Evolutionary conservation across 2,329 filamentous ascomycete genomes (phyloP).

Genomic region (Raffaelea arxii): DNA sequence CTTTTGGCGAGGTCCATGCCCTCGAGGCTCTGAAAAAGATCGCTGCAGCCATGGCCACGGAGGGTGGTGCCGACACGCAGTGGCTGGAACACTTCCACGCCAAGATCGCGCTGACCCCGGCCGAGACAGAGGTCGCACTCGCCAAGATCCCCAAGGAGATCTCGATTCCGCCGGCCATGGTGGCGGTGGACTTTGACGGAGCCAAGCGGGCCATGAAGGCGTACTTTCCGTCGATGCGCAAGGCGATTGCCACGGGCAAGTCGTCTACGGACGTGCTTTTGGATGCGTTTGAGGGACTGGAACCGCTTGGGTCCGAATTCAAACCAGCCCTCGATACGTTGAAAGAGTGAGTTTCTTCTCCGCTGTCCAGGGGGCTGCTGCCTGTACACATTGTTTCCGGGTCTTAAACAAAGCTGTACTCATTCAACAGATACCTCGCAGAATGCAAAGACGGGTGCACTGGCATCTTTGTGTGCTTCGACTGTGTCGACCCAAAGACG

Average conservation of each 20-base stretch:
- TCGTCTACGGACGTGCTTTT: slow-evolving; percentile 2
- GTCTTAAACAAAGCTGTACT: no score
- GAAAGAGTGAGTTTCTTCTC: background rate
- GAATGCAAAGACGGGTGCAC: background rate
- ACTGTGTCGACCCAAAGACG: slow-evolving; percentile 5
- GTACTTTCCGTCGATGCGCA: slow-evolving; percentile 8
- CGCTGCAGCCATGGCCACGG: no score
- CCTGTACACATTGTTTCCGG: no score
- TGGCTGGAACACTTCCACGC: background rate
- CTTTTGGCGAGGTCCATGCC: background rate
- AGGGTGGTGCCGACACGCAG: background rate
- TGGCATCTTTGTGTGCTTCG: background rate
- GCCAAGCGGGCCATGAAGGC: slow-evolving; percentile 8
- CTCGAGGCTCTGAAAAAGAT: background rate
- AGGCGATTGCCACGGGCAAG: slow-evolving; percentile 7
- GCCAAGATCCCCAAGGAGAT: background rate
- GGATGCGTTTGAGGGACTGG: slow-evolving; percentile 1
- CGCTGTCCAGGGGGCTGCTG: background rate
- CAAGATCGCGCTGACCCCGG: background rate
- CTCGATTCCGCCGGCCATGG: background rate
- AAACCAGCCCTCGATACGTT: slow-evolving; percentile 3
- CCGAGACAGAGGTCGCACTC: background rate
- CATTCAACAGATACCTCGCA: background rate
- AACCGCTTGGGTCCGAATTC: slow-evolving; percentile 5
- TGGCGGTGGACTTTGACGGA: slow-evolving; percentile 3